Base-by-base conservation (phyloP, 352 stramenopile genomes). In the Globisporangium splendens region DNA sequence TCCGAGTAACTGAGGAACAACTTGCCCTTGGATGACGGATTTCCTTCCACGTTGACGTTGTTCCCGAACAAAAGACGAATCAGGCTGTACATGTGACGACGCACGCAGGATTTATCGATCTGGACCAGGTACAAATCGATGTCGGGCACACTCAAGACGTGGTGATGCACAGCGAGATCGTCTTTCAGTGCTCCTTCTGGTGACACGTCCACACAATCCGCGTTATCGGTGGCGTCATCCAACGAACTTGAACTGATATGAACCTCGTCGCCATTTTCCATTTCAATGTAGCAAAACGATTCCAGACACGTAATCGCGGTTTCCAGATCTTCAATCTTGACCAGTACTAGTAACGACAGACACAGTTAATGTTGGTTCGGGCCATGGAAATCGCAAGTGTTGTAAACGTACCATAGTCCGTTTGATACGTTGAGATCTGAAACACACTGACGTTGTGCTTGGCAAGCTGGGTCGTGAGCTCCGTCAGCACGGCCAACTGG, bases 341-440 rank as follows among this genome's bases (percentile, higher is more conserved):
- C 74, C 18, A 86, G 62, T 53, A 86, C 76, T 85, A 43, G 28
- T 10, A 35, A 35, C 7, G 10, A 10, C 28, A 35, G 7, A 8
- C 28, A 35, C 28, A 8, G 28, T 35, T 1, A 35, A 35, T 10
- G 10, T 35, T 35, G 28, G 10, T 35, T 35, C n/a, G n/a, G n/a
- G n/a, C n/a, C n/a, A n/a, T n/a, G n/a, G n/a, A 41, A 41, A 41
- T 13, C n/a, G 13, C 13, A n/a, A 44, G 39, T 8, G 12, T 8
- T 24, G 20, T 24, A 66, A 44, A n/a, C 73, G 53, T 46, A 85
- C 77, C 76, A 42, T 86, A 89, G 59, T 89, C 78, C 10, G 76
- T 84, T 50, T 89, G 78, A 63, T 87, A 89, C 15, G 78, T 86
- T 5, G 78, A 89, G 68, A 89, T 80, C 72, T 87, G 77, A 56